A percentile compares a stretch with the other conserved stretches of the same genome.
Evolutionary conservation across 108 stramenopile genomes (phyloP).

Genomic region (Pseudonitzschia delicatissima): DNA sequence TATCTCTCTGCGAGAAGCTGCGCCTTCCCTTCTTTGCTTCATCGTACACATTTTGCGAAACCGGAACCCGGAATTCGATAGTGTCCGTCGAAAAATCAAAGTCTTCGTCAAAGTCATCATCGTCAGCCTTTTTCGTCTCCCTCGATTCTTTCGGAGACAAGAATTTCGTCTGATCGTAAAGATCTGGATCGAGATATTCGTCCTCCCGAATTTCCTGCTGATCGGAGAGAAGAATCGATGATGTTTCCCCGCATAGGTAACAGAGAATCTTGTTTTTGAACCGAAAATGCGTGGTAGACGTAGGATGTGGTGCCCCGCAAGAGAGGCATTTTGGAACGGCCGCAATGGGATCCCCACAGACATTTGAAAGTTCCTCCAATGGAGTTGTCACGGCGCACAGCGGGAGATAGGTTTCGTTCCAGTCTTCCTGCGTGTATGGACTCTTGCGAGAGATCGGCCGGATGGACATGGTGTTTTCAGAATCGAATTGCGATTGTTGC

Average conservation of each 20-base stretch:
- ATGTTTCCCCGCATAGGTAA: constrained; percentile 42
- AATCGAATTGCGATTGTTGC: too few species aligned
- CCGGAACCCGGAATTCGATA: constrained; percentile 9
- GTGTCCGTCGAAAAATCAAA: neutral
- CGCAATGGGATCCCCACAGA: constrained; percentile 12
- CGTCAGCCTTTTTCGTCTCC: neutral
- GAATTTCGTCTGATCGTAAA: constrained; percentile 1
- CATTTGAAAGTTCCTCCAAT: neutral
- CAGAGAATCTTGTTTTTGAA: constrained; percentile 24
- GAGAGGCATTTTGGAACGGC: constrained; percentile 42
- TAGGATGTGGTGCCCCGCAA: constrained; percentile 61
- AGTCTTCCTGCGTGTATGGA: constrained; percentile 25
- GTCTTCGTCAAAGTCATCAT: constrained; percentile 3
- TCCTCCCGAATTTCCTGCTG: constrained; percentile 25
- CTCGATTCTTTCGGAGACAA: neutral
- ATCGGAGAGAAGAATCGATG: constrained; percentile 19
- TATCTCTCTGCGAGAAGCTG: neutral
- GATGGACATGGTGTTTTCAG: constrained; percentile 13
- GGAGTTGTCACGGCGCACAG: constrained; percentile 39
- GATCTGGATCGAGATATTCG: constrained; percentile 7
- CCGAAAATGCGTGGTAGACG: constrained; percentile 30
- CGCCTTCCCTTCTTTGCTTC: neutral
- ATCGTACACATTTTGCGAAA: neutral
- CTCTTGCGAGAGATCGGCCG: constrained; percentile 30
- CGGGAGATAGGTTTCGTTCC: constrained; percentile 52